Base-by-base conservation (phyloP, 129 eudicot genomes). In the Dittrichia graveolens region DNA sequence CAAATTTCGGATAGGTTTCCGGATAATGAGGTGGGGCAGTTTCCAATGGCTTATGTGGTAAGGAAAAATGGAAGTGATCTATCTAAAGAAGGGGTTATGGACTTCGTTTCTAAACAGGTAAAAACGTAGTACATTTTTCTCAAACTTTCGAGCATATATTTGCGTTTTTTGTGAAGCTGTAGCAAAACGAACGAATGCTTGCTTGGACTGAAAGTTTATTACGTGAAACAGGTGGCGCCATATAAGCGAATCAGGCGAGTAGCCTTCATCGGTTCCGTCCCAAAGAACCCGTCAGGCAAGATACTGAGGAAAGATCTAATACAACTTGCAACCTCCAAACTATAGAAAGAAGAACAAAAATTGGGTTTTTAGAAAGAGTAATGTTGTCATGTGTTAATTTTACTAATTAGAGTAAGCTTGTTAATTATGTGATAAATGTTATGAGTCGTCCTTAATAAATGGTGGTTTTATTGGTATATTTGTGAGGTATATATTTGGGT, bases 21-120 rank as follows among this genome's bases (percentile, higher is more conserved):
- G 5, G 97, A 95, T 77, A 80, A 84, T 79, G 86, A 82, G 14
- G 97, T 83, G 11, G 99, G 99, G 47, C 99, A 95, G 40, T 80
- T 75, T 88, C 99, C 99, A 35, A 95, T 95, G 97, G 99, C 99
- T 7, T 95, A 95, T 68, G 94, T 95, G 53, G 97, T 95, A 35
- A 78, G 91, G 43, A 88, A 83, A 73, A 41, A 66, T n/a, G 93
- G 94, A 73, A 86, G 89, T 71, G 34, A 67, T 7, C 39, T 90
- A 8, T 78, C 96, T 5, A 91, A 70, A 62, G 81, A 74, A 54
- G 87, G 69, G 7, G 76, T 95, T 56, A 90, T 90, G 97, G 94
- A 95, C 38, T 95, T 90, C 15, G 75, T 90, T 67, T 88, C 89
- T 42, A 86, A 83, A 76, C 97, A 86, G 96, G 98, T 94, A 75